phyloP scores from a whole-genome alignment of 345 rosid species.

The Aquilaria yunnanensis region DNA sequence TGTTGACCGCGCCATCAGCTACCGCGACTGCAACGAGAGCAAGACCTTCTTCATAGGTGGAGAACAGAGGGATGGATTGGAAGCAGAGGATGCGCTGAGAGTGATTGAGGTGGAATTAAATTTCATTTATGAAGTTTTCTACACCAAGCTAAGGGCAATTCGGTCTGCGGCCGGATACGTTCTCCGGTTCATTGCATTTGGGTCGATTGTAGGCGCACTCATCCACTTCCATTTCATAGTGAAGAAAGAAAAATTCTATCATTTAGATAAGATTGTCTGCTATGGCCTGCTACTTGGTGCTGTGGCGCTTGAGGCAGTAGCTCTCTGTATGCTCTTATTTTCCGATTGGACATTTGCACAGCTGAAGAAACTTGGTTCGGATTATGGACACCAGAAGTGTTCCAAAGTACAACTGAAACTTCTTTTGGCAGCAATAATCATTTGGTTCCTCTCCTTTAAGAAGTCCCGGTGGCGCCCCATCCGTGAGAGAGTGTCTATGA shows the following conservation, averaged over 20 bases:
- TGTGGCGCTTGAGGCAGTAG: slow-evolving; percentile 39
- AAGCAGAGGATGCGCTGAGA: slow-evolving; percentile 32
- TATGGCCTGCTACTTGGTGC: slow-evolving; percentile 45
- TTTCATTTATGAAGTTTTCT: slow-evolving; percentile 39
- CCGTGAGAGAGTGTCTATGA: background rate
- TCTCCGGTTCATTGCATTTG: slow-evolving; percentile 22
- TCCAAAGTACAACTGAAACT: too few species aligned
- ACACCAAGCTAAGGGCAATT: slow-evolving; percentile 41
- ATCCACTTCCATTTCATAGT: slow-evolving; percentile 22
- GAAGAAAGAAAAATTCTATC: slow-evolving; percentile 21
- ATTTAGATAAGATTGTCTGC: slow-evolving; percentile 40
- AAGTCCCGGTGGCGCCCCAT: background rate
- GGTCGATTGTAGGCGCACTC: slow-evolving; percentile 27
- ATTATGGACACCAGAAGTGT: background rate
- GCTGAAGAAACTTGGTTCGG: slow-evolving; percentile 13
- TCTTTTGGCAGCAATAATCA: background rate
- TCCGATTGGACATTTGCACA: slow-evolving; percentile 52
- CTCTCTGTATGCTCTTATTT: slow-evolving; percentile 36
- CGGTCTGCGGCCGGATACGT: slow-evolving; percentile 25
- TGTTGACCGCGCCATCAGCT: slow-evolving; percentile 51
- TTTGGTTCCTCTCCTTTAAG: slow-evolving; percentile 16
- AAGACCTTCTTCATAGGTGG: slow-evolving; percentile 28
- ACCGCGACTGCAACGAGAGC: slow-evolving; percentile 38
- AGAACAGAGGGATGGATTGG: rapidly evolving
- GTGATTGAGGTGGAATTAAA: slow-evolving; percentile 30